Conservation (phyloP, 1,284 basidiomycete species). For the Phaffia rhodozyma region DNA sequence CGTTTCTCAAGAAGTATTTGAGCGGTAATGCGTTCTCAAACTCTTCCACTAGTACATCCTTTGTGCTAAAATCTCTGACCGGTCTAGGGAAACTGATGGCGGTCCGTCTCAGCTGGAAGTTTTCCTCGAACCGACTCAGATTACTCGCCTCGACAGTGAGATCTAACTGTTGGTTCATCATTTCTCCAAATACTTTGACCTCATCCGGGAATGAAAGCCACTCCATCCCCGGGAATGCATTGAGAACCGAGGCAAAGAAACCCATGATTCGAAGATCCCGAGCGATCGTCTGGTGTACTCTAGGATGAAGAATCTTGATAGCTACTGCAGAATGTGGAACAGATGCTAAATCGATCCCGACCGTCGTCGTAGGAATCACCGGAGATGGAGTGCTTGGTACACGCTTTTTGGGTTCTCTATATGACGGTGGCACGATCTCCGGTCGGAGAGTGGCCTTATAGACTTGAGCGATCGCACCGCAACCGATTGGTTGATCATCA, state of each 20-base stretch:
- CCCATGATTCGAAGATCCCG: conserved; percentile 89
- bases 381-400: not conserved
- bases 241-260: conserved; percentile 73
- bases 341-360: conserved; percentile 26
- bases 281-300: conserved; percentile 64
- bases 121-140: conserved; percentile 68
- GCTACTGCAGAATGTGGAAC: conserved; percentile 75
- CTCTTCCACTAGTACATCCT: conserved; percentile 80
- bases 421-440: conserved; percentile 58
- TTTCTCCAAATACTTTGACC: conserved; percentile 83
- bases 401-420: conserved; percentile 28
- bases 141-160: conserved; percentile 84
- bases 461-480: conserved; percentile 95
- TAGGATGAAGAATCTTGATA: conserved; percentile 90
- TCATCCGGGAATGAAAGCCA: conserved; percentile 97
- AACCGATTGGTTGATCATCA: conserved; percentile 74
- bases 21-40: conserved; percentile 86
- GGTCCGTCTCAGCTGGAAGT: conserved; percentile 62
- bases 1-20: conserved; percentile 74
- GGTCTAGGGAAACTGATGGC: conserved; percentile 85
- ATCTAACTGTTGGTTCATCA: conserved; percentile 96
- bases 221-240: conserved; percentile 79
- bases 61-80: conserved; percentile 59
- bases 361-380: conserved; percentile 17
- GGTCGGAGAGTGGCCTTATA: conserved; percentile 75